A percentile compares a stretch with the other conserved stretches of the same genome.
phyloP scores from a whole-genome alignment of 2,329 filamentous ascomycete genomes.

The Phaeophleospora eucalypticola region DNA sequence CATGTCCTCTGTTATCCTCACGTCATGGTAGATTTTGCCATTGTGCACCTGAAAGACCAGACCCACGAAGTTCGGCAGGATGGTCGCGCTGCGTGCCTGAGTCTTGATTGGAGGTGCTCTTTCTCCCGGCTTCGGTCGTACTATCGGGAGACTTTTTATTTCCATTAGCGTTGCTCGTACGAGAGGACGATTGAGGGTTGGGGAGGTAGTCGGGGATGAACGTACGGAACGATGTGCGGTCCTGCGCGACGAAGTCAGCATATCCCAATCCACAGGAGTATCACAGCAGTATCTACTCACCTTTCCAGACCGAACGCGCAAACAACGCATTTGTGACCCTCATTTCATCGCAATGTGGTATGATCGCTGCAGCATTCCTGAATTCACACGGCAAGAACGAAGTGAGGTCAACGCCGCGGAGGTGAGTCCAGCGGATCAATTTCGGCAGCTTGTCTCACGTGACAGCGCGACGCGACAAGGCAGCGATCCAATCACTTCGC shows the following conservation, averaged over 20 bases:
- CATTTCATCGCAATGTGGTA: slow-evolving; percentile 22
- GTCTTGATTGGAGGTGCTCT: slow-evolving; percentile 72
- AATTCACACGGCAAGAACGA: background rate
- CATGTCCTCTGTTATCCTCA: slow-evolving; percentile 90
- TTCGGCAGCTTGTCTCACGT: background rate
- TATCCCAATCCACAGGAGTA: background rate
- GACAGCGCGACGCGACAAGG: background rate
- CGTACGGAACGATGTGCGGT: slow-evolving; percentile 68
- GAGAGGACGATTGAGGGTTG: background rate
- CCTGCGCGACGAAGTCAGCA: slow-evolving; percentile 41
- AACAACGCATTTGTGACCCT: slow-evolving; percentile 28
- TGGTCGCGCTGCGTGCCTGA: slow-evolving; percentile 81
- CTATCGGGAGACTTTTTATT: slow-evolving; percentile 58
- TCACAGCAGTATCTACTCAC: slow-evolving; percentile 43
- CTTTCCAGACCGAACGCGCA: slow-evolving; percentile 84
- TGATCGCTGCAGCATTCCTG: too few relatives aligned
- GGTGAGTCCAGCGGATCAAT: background rate
- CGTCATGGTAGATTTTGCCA: slow-evolving; percentile 78
- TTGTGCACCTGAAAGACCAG: slow-evolving; percentile 88
- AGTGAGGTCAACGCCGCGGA: slow-evolving; percentile 10
- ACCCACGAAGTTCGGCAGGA: slow-evolving; percentile 87
- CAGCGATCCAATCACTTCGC: background rate
- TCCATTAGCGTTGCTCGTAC: too few relatives aligned
- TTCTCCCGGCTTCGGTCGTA: slow-evolving; percentile 57
- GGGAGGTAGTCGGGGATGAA: background rate